A percentile compares a stretch with the other conserved stretches of the same genome.
Evolutionary conservation across 2,329 filamentous ascomycete species (phyloP).

Genomic region (Beauveria pseudobassiana): DNA sequence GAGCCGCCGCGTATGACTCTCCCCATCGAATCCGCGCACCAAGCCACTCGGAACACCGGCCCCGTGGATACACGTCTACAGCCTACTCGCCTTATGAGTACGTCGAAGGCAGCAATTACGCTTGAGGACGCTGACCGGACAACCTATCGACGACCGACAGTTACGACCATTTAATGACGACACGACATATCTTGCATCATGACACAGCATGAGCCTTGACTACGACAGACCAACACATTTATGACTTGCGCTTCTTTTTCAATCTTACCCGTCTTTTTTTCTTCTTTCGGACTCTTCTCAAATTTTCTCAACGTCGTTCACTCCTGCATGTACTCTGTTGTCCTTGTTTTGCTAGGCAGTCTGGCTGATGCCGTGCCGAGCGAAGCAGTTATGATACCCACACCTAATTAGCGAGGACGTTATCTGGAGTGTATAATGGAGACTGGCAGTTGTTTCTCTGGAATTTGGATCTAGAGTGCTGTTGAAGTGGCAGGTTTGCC

Average conservation of each 20-base stretch:
- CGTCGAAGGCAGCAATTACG: constrained; percentile 11
- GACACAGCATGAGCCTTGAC: neutral
- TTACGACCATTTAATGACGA: constrained; percentile 12
- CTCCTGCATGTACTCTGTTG: constrained; percentile 15
- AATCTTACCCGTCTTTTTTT: constrained; percentile 13
- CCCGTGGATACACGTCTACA: constrained; percentile 25
- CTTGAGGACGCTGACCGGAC: neutral
- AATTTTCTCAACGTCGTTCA: constrained; percentile 18
- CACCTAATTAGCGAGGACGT: constrained; percentile 8
- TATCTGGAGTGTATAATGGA: constrained; percentile 10
- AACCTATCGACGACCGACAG: neutral
- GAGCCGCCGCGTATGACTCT: constrained; percentile 28
- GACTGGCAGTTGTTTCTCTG: constrained; percentile 1
- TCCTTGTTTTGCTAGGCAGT: constrained; percentile 12
- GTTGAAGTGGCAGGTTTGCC: neutral
- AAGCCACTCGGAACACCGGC: constrained; percentile 42
- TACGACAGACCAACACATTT: constrained; percentile 6
- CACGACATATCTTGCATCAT: constrained; percentile 4
- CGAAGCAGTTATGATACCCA: constrained; percentile 12
- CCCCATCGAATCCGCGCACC: constrained; percentile 36
- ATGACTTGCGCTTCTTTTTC: constrained; percentile 10
- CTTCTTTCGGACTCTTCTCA: constrained; percentile 2
- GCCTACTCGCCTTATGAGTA: constrained; percentile 15
- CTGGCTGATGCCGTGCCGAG: constrained; percentile 9
- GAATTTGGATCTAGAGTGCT: constrained; percentile 1